These are phyloP conservation scores for Rubus parviflorus DNA, from an alignment of 306 rosid species.

Conservation along the genomic window DNA sequence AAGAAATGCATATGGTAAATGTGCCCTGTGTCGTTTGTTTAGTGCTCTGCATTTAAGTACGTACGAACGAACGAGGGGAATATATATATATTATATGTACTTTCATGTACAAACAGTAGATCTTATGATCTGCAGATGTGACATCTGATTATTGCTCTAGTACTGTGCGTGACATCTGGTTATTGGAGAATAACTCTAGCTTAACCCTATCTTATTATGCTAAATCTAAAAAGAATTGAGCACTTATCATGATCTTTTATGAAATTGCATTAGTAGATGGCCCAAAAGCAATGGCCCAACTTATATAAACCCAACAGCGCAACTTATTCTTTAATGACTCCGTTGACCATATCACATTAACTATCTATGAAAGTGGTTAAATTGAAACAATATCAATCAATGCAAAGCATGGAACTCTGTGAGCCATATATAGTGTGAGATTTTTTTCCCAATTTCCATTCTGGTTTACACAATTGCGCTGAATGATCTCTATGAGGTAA, in stretches of 20 bases:
- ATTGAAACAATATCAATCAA: background rate
- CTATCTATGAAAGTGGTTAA: background rate
- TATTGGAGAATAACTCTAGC: background rate
- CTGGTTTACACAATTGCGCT: background rate
- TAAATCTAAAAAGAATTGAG: no score
- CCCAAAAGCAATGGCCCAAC: background rate
- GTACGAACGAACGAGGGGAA: background rate
- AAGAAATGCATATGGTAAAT: background rate
- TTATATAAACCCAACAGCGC: no score
- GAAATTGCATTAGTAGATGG: background rate
- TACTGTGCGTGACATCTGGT: conserved; percentile 3
- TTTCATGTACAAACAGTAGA: background rate
- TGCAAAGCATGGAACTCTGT: no score
- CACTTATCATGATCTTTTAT: background rate
- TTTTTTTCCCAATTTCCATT: no score
- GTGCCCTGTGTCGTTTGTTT: background rate
- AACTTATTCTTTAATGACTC: background rate
- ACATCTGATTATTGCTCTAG: background rate
- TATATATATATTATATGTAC: background rate
- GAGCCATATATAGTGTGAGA: no score
- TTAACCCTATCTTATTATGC: no score
- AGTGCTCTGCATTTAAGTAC: background rate
- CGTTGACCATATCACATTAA: no score
- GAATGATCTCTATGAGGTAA: background rate
- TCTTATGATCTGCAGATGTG: background rate